Evolutionary conservation across 1,284 basidiomycete species (phyloP).

Genomic region (Taiwanofungus camphoratus): DNA sequence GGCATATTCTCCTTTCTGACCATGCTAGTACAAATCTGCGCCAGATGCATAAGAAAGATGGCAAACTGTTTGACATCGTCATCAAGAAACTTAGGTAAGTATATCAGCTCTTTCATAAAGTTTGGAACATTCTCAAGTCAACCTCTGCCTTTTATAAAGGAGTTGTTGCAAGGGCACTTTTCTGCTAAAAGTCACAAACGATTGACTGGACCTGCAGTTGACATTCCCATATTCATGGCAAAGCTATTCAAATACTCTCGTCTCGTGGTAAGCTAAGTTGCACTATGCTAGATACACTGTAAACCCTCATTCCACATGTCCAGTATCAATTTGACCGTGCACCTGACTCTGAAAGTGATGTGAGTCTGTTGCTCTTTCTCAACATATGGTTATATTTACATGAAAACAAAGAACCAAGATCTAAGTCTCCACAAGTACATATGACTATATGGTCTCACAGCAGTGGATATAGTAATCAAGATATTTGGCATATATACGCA

Average conservation of each 20-base stretch:
- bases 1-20: slow-evolving; percentile 40
- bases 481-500: slow-evolving; percentile 63
- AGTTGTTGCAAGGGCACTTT: slow-evolving; percentile 61
- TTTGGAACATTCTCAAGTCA: too few species aligned
- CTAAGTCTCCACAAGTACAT: slow-evolving; percentile 36
- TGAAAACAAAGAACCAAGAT: slow-evolving; percentile 37
- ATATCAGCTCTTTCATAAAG: neutral
- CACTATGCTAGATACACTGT: neutral
- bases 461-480: slow-evolving; percentile 43
- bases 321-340: slow-evolving; percentile 64
- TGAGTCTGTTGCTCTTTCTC: slow-evolving; percentile 24
- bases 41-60: slow-evolving; percentile 30
- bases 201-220: slow-evolving; percentile 39
- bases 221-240: slow-evolving; percentile 56
- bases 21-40: slow-evolving; percentile 36
- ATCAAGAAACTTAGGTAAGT: slow-evolving; percentile 47
- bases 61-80: slow-evolving; percentile 36
- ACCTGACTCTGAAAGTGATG: slow-evolving; percentile 43
- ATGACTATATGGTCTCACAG: too few species aligned
- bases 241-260: slow-evolving; percentile 58
- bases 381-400: neutral
- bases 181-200: slow-evolving; percentile 63
- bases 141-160: too few species aligned
- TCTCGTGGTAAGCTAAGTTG: slow-evolving; percentile 43
- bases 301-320: neutral